Conservation (phyloP, 805 yeast genomes). For the Scheffersomyces lignosus region DNA sequence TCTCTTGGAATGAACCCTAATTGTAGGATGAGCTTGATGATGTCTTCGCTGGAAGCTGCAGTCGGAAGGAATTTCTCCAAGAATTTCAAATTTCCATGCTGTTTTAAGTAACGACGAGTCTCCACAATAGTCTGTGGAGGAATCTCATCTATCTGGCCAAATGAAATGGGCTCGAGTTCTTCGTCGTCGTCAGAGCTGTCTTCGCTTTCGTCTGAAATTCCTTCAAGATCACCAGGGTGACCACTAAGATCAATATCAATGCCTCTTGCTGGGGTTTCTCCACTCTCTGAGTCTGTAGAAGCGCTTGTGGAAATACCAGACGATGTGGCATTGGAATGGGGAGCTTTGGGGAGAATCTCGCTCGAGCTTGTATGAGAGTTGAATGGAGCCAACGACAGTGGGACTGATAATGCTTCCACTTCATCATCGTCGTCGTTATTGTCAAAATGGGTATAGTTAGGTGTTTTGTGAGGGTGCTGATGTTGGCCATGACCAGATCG, state of each 20-base stretch:
- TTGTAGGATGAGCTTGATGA: conserved; percentile 54
- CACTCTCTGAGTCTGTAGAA: neutral
- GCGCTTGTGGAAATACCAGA: neutral
- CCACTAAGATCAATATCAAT: too few species aligned
- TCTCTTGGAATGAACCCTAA: conserved; percentile 58
- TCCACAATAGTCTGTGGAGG: conserved; percentile 14
- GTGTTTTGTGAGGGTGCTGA: too few species aligned
- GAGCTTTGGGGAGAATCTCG: too few species aligned
- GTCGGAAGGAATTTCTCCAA: conserved; percentile 62
- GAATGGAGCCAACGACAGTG: neutral
- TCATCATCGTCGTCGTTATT: neutral
- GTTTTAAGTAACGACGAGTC: conserved; percentile 51
- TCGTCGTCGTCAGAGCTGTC: neutral
- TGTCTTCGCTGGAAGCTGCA: conserved; percentile 57
- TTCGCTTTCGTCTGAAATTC: too few species aligned
- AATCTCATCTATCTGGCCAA: conserved; percentile 6
- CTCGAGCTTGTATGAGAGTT: neutral
- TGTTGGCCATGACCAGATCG: too few species aligned
- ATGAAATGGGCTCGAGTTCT: neutral
- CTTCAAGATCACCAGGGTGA: too few species aligned
- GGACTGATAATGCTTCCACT: neutral
- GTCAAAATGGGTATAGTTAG: neutral
- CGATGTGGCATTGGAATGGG: neutral
- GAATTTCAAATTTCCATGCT: conserved; percentile 59
- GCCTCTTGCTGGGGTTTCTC: too few species aligned